These are phyloP conservation scores for Aechmea fasciata DNA, from an alignment of 176 grass and related monocot genomes.

Conservation along the genomic window DNA sequence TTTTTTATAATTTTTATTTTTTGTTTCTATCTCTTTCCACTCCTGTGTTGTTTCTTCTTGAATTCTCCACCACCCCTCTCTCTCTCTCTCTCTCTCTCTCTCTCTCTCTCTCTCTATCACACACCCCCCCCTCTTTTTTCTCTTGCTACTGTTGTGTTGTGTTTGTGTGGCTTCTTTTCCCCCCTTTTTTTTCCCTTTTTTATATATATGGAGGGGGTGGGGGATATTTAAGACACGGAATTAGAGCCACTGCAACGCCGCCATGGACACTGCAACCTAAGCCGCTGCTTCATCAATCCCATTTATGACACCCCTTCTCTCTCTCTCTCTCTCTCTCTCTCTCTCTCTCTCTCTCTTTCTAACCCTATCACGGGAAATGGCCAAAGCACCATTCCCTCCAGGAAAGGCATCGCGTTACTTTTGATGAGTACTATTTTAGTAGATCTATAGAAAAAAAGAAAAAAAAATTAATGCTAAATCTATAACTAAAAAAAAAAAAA, in stretches of 20 bases:
- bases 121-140: too few relatives aligned
- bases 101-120: too few relatives aligned
- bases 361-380: neutral
- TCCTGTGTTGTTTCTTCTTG: neutral
- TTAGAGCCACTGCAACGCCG: conserved; percentile 27
- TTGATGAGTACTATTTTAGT: neutral
- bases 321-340: neutral
- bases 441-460: neutral
- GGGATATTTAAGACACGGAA: conserved; percentile 23
- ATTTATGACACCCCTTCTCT: conserved; percentile 12
- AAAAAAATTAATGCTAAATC: neutral
- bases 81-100: neutral
- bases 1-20: too few relatives aligned
- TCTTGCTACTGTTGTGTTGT: neutral
- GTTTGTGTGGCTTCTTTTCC: neutral
- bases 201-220: neutral
- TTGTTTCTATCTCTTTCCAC: neutral
- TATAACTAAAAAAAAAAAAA: neutral
- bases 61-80: conserved; percentile 2
- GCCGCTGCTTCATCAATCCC: conserved; percentile 19
- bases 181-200: too few relatives aligned
- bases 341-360: neutral
- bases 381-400: neutral
- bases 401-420: neutral
- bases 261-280: conserved; percentile 18